phyloP scores from a whole-genome alignment of 805 yeast species.

The Wickerhamomyces bisporus region DNA sequence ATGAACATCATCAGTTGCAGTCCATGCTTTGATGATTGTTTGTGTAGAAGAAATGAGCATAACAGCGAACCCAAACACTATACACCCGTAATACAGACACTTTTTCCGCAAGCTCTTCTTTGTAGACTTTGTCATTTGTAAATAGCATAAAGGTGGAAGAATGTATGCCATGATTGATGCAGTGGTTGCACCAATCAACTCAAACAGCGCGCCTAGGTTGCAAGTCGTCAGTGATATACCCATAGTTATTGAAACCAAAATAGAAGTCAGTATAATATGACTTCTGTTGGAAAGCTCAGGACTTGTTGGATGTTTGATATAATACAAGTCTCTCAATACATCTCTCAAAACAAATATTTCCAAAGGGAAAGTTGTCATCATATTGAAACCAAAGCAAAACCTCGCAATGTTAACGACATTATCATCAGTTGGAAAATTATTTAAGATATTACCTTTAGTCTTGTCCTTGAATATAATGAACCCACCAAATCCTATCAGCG shows the following conservation, averaged over 20 bases:
- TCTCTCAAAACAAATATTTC: slow-evolving; percentile 90
- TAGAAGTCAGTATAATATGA: slow-evolving; percentile 62
- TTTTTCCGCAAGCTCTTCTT: slow-evolving; percentile 36
- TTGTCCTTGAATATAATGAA: slow-evolving; percentile 66
- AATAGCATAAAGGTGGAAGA: slow-evolving; percentile 79
- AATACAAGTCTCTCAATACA: slow-evolving; percentile 62
- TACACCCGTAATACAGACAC: slow-evolving; percentile 55
- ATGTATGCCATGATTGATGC: slow-evolving; percentile 92
- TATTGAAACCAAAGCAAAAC: slow-evolving; percentile 84
- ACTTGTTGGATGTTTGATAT: slow-evolving; percentile 32
- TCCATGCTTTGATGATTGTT: slow-evolving; percentile 43
- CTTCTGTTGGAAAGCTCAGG: slow-evolving; percentile 39
- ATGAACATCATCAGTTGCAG: slow-evolving; percentile 13
- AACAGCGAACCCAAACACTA: slow-evolving; percentile 66
- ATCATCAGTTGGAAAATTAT: slow-evolving; percentile 79
- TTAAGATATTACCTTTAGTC: slow-evolving; percentile 83
- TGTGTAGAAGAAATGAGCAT: slow-evolving; percentile 79
- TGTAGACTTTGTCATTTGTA: slow-evolving; percentile 46
- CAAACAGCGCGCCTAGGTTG: slow-evolving; percentile 83
- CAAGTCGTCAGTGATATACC: slow-evolving; percentile 73
- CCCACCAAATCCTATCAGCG: slow-evolving; percentile 75
- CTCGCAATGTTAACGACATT: slow-evolving; percentile 78
- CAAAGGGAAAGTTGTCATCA: slow-evolving; percentile 88
- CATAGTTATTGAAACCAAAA: slow-evolving; percentile 66
- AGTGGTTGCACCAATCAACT: slow-evolving; percentile 87